A percentile compares a stretch with the other conserved stretches of the same genome.
Conservation (phyloP, 2,329 filamentous ascomycete genomes). For the Ascochyta fabae region DNA sequence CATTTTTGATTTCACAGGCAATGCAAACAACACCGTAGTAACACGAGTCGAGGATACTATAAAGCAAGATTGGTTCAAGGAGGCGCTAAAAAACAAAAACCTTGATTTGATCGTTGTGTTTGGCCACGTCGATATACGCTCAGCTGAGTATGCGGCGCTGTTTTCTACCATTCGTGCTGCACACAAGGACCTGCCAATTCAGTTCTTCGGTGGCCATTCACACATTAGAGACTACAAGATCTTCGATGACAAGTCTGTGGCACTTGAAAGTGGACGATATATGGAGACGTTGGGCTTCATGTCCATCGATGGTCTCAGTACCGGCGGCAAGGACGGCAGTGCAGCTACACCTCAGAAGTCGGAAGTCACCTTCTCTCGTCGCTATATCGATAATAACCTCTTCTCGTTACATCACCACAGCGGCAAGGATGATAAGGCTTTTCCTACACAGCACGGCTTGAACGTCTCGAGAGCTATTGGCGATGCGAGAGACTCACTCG, state of each 20-base stretch:
- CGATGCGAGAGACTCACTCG: slow-evolving; percentile 70
- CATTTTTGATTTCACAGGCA: slow-evolving; percentile 89
- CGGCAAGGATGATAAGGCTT: slow-evolving; percentile 71
- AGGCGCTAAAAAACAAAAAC: slow-evolving; percentile 78
- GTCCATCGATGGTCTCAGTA: slow-evolving; percentile 74
- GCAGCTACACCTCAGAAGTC: slow-evolving; percentile 23
- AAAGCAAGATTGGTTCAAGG: slow-evolving; percentile 85
- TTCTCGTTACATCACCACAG: slow-evolving; percentile 84
- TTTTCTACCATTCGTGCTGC: slow-evolving; percentile 78
- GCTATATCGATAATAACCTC: slow-evolving; percentile 94
- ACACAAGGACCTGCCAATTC: slow-evolving; percentile 83
- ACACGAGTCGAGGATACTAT: slow-evolving; percentile 80
- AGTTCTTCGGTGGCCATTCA: slow-evolving; percentile 88
- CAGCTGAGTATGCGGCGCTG: slow-evolving; percentile 77
- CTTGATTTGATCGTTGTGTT: slow-evolving; percentile 86
- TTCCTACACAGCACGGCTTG: slow-evolving; percentile 76
- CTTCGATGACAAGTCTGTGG: slow-evolving; percentile 80
- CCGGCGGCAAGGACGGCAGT: slow-evolving; percentile 43
- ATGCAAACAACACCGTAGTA: slow-evolving; percentile 89
- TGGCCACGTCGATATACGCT: slow-evolving; percentile 84
- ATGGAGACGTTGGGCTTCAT: slow-evolving; percentile 96
- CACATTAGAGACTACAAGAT: slow-evolving; percentile 85
- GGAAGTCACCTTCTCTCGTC: slow-evolving; percentile 69
- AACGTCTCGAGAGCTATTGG: slow-evolving; percentile 75
- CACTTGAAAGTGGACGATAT: slow-evolving; percentile 86